Base-by-base conservation (phyloP, 1,139 yeast genomes). In the Suhomyces maxii region DNA sequence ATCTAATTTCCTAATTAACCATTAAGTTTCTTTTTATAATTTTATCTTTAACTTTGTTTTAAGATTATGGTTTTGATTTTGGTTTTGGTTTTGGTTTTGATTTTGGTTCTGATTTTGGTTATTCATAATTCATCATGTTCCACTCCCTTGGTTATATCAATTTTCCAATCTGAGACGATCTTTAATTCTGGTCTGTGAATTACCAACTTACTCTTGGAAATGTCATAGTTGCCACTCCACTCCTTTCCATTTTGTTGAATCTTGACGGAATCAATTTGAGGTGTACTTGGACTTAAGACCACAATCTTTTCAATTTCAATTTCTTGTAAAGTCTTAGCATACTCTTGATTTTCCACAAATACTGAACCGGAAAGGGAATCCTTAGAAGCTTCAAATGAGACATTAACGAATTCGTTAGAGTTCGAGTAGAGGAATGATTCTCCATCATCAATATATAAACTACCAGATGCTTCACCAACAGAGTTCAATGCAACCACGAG, bases 391-490 rank as follows among this genome's bases (percentile, higher is more conserved):
- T 38, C 41, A 40, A 86, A 71, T 1, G 67, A 56, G 2, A 80
- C 59, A 34, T 69, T 58, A 6, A 82, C 44, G 55, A 54, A 85
- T 12, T 77, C 77, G 3, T 84, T 86, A 0, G 67, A 50, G 47
- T 67, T 58, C 2, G 38, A 10, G 61, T 86, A 84, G 26, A 70
- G 77, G 57, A 78, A 89, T 0, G 93, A 76, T 57, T 84, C 87
- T 11, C 96, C 95, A 64, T 89, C 96, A 64, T 91, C 99, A 40
- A 86, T 67, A 61, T 91, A 93, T 31, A 93, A 62, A 8, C 61
- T 58, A 2, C 86, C 85, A 0, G 63, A 58, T 0, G 95, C 91
- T 1, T 60, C 51, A 1, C 82, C 82, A 1, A 68, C 57, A 3
- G 62, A 55, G 54, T 76, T 76, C 14, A 86, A 72, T 0, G 89